Percentiles rank a stretch among this genome's conserved stretches.
Evolutionary conservation across 2,329 filamentous ascomycete species (phyloP).

Genomic region (Aspergillus brasiliensis): DNA sequence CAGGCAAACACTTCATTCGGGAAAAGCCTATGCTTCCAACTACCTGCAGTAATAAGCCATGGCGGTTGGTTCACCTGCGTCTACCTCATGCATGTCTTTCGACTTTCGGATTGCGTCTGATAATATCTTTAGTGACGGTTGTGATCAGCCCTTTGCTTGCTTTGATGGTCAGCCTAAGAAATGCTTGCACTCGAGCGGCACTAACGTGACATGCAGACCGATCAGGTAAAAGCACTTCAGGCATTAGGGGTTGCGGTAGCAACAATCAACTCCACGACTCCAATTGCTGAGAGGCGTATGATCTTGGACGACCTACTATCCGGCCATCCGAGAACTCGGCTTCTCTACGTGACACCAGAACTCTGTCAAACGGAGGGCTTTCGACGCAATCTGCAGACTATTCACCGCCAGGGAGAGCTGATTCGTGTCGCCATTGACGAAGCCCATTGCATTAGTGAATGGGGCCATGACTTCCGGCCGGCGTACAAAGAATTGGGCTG

Average conservation of each 20-base stretch:
- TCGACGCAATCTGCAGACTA: constrained; percentile 69
- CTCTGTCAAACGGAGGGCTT: constrained; percentile 78
- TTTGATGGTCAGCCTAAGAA: constrained; percentile 68
- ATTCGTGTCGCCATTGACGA: constrained; percentile 88
- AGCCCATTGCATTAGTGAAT: constrained; percentile 96
- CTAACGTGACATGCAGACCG: constrained; percentile 61
- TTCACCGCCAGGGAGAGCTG: constrained; percentile 81
- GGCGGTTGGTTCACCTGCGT: constrained; percentile 64
- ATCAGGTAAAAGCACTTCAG: constrained; percentile 82
- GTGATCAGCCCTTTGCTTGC: constrained; percentile 87
- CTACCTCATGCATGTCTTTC: too few relatives aligned
- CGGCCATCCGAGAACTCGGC: constrained; percentile 77
- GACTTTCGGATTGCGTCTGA: neutral
- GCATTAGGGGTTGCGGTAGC: constrained; percentile 76
- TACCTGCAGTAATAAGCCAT: constrained; percentile 83
- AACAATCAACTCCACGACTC: constrained; percentile 83
- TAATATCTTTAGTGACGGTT: constrained; percentile 68
- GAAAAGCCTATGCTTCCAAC: constrained; percentile 89
- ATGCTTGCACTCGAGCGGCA: neutral
- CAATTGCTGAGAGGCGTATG: constrained; percentile 62
- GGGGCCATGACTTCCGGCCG: constrained; percentile 96
- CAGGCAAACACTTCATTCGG: constrained; percentile 78
- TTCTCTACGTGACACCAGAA: constrained; percentile 94
- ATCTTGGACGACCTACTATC: constrained; percentile 83
- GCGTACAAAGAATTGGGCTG: constrained; percentile 85